Conservation (phyloP, 1,139 yeast species). For the Sugiyamaella xylanicola region DNA sequence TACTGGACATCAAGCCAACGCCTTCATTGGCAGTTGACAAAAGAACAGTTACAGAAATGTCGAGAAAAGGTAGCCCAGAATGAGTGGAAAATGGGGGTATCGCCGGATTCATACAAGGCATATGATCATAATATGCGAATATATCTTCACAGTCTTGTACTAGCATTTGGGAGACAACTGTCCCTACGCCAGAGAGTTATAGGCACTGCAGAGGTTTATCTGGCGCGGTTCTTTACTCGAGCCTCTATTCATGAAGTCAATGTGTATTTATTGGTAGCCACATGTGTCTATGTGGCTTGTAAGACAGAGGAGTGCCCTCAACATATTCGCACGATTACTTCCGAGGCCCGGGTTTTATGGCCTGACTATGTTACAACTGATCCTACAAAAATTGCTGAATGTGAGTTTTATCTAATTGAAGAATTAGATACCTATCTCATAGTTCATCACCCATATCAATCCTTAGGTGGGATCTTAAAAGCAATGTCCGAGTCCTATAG, state of each 20-base stretch:
- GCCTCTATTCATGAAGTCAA: constrained; percentile 82
- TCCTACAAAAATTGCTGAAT: constrained; percentile 89
- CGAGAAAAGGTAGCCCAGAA: constrained; percentile 42
- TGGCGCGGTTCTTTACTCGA: constrained; percentile 69
- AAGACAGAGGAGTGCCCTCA: constrained; percentile 96
- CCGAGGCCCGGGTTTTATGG: constrained; percentile 90
- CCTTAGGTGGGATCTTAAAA: constrained; percentile 62
- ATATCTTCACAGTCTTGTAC: constrained; percentile 53
- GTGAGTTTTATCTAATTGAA: constrained; percentile 90
- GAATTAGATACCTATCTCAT: constrained; percentile 81
- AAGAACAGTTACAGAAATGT: constrained; percentile 48
- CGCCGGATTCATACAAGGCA: constrained; percentile 34
- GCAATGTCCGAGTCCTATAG: constrained; percentile 46
- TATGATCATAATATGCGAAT: constrained; percentile 47
- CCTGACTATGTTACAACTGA: constrained; percentile 94
- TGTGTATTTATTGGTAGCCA: constrained; percentile 74
- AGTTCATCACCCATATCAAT: constrained; percentile 85
- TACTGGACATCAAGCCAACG: constrained; percentile 72
- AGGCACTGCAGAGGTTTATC: constrained; percentile 85
- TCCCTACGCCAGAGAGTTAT: constrained; percentile 79
- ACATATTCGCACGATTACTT: constrained; percentile 78
- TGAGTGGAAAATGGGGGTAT: constrained; percentile 34
- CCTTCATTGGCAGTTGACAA: constrained; percentile 60
- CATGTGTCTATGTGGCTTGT: constrained; percentile 87
- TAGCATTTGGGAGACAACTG: constrained; percentile 75